Evolutionary conservation across 768 basidiomycete species (phyloP).

Genomic region (Leccinellum albellum): DNA sequence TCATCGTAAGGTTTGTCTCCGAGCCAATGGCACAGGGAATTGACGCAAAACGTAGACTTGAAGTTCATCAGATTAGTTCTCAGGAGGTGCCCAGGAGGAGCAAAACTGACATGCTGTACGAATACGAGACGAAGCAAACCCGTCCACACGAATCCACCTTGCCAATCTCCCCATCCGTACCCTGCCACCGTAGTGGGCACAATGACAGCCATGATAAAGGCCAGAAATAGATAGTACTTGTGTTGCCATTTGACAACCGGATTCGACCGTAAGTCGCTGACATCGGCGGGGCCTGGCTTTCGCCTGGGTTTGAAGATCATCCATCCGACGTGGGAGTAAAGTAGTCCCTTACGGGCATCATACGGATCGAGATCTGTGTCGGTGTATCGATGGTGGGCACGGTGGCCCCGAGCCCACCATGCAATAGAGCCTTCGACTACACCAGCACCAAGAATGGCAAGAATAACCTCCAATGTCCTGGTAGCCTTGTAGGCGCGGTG

Average conservation of each 20-base stretch:
- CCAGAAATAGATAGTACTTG: conserved; percentile 62
- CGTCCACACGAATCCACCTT: conserved; percentile 30
- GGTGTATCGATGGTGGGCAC: conserved; percentile 92
- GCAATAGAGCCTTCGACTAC: conserved; percentile 93
- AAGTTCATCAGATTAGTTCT: background rate
- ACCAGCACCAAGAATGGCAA: conserved; percentile 81
- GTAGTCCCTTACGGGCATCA: conserved; percentile 81
- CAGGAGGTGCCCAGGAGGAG: conserved; percentile 2
- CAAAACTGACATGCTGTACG: conserved; percentile 70
- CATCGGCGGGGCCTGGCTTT: conserved; percentile 81
- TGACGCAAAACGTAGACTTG: conserved; percentile 90
- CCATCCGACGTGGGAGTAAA: conserved; percentile 83
- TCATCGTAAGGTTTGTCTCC: conserved; percentile 87
- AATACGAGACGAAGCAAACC: conserved; percentile 57
- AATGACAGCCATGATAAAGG: conserved; percentile 62
- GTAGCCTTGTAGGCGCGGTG: conserved; percentile 91
- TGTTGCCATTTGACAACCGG: conserved; percentile 82
- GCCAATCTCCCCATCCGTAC: conserved; percentile 23
- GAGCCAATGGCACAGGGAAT: conserved; percentile 91
- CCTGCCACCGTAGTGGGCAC: conserved; percentile 54
- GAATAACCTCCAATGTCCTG: conserved; percentile 73
- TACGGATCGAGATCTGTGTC: conserved; percentile 94
- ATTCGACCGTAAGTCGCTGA: conserved; percentile 76
- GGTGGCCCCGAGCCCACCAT: conserved; percentile 96
- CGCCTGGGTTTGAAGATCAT: conserved; percentile 86